These are phyloP conservation scores for Hondaea fermentalgiana DNA, from an alignment of 108 stramenopile genomes.

Conservation along the genomic window DNA sequence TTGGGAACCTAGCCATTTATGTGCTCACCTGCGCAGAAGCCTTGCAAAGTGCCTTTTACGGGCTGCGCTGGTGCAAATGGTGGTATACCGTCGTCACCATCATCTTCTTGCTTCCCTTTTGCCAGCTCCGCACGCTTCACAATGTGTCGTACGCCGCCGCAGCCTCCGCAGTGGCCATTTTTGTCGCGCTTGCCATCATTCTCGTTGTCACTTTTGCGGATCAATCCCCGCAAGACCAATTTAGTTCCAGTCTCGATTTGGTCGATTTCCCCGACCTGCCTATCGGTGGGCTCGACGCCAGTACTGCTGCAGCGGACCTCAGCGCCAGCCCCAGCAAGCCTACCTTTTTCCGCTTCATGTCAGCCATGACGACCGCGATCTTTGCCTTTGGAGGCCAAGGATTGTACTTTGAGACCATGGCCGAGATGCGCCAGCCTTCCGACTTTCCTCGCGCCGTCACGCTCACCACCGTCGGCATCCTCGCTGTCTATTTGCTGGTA, in stretches of 20 bases:
- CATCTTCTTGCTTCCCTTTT: neutral
- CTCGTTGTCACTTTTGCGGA: neutral
- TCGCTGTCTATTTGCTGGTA: neutral
- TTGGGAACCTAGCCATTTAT: neutral
- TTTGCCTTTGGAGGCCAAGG: conserved; percentile 8
- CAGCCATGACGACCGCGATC: neutral
- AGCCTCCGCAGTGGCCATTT: neutral
- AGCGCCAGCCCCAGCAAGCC: neutral
- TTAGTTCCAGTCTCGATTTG: neutral
- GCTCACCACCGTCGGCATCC: neutral
- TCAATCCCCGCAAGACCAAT: neutral
- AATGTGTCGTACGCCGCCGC: neutral
- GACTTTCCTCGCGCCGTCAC: conserved; percentile 6
- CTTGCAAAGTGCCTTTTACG: neutral
- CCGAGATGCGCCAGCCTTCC: neutral
- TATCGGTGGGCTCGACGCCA: too few relatives aligned
- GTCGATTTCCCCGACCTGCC: too few relatives aligned
- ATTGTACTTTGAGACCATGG: conserved; percentile 12
- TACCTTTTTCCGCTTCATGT: neutral
- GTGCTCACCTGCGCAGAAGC: conserved; percentile 4
- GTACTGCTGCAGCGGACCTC: too few relatives aligned
- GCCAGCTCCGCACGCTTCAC: conserved; percentile 9
- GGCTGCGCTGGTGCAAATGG: neutral
- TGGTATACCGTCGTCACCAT: neutral
- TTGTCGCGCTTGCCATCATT: neutral